These are phyloP conservation scores for Globisporangium nodosum DNA, from an alignment of 352 stramenopile species.

Conservation along the genomic window DNA sequence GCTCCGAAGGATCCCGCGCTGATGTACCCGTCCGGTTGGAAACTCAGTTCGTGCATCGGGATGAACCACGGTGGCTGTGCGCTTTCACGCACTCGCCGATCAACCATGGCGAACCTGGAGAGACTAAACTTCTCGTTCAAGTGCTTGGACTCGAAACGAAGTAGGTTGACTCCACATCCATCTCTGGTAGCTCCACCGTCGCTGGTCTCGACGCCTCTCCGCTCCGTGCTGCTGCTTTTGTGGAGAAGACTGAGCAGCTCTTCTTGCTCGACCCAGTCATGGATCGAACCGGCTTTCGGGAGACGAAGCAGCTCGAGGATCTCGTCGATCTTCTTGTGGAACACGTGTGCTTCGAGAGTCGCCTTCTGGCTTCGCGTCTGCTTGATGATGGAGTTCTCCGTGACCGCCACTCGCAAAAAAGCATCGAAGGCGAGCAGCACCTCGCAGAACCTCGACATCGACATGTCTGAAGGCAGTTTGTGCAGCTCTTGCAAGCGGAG, in stretches of 20 bases:
- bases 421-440: slow-evolving; percentile 5
- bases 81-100: slow-evolving; percentile 7
- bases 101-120: slow-evolving; percentile 3
- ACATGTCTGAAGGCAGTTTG: slow-evolving; percentile 8
- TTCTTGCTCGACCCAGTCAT: slow-evolving; percentile 6
- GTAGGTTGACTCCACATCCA: background rate
- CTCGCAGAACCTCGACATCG: slow-evolving; percentile 6
- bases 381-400: slow-evolving; percentile 1
- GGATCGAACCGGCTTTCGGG: background rate
- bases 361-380: slow-evolving; percentile 5
- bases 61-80: slow-evolving; percentile 13
- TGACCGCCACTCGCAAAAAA: slow-evolving; percentile 7
- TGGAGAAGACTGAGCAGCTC: background rate
- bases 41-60: slow-evolving; percentile 12
- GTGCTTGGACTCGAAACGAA: slow-evolving; percentile 6
- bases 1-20: slow-evolving; percentile 17
- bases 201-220: background rate
- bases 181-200: background rate
- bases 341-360: slow-evolving; percentile 4
- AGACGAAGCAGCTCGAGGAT: slow-evolving; percentile 4
- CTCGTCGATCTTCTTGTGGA: slow-evolving; percentile 11
- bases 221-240: background rate
- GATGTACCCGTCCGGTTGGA: slow-evolving; percentile 9
- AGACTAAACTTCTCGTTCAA: slow-evolving; percentile 10
- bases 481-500: slow-evolving; percentile 8